These are phyloP conservation scores for Cenococcum geophilum DNA, from an alignment of 495 filamentous ascomycete species.

Conservation along the genomic window DNA sequence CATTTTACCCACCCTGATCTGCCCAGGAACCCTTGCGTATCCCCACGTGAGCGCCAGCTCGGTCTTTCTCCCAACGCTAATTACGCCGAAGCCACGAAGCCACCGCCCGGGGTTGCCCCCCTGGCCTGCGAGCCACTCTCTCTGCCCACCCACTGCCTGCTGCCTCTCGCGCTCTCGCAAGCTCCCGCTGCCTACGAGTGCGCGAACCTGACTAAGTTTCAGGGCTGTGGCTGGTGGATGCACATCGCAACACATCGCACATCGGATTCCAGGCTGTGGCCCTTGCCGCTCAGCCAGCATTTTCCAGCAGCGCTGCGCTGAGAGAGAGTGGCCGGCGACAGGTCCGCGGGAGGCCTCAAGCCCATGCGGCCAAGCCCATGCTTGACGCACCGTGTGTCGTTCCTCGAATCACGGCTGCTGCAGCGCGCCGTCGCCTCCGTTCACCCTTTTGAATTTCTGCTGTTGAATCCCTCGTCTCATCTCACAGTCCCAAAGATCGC, in stretches of 20 bases:
- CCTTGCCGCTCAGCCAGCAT: not conserved
- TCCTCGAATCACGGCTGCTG: conserved; percentile 18
- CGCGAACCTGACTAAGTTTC: not conserved
- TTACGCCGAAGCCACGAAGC: not conserved
- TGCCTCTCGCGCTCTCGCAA: not conserved
- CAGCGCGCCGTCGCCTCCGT: conserved; percentile 8
- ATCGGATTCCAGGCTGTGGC: not conserved
- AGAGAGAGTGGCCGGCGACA: not conserved
- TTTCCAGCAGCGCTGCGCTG: not conserved
- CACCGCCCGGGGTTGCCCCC: not conserved
- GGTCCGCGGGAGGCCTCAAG: conserved; percentile 10
- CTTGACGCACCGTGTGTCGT: conserved; percentile 8
- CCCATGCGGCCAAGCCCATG: conserved; percentile 6
- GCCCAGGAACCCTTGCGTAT: conserved; percentile 2
- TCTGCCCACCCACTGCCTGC: not conserved
- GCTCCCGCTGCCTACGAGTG: not conserved
- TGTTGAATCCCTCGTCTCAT: not conserved
- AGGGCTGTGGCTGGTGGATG: conserved; percentile 8
- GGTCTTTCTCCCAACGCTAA: not conserved
- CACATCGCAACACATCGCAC: not conserved
- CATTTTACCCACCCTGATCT: not conserved
- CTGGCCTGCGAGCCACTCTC: no score
- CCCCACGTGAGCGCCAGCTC: not conserved
- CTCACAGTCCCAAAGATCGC: not conserved
- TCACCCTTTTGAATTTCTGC: conserved; percentile 1